Base-by-base conservation (phyloP, 2,329 filamentous ascomycete genomes). In the Stachybotrys chlorohalonatus region DNA sequence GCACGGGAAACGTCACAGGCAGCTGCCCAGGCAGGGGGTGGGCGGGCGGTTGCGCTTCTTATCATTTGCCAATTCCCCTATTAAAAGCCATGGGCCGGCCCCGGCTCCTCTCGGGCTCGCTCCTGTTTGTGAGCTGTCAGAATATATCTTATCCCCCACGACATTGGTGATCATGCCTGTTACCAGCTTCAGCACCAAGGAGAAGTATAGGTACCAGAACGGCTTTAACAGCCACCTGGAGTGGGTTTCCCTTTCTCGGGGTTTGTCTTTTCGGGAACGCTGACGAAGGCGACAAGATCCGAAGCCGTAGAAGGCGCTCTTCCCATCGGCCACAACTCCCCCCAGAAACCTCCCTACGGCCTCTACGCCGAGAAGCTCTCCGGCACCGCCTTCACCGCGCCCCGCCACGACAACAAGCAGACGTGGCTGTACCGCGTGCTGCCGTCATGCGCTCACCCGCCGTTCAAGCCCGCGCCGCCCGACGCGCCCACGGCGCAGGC, bases 351-450 rank as follows among this genome's bases (percentile, higher is more conserved):
- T 0, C 80, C 88, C 0, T 83, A 84, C 60, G 90, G 89, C 1
- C 82, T 95, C 31, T 94, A 94, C 71, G 84, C 89, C 31, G 90
- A 95, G 72, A 87, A 88, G 73, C 77, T 89, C 48, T 88, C 85
- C 0, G 86, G 86, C 7, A 87, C 84, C 1, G 77, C 86, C 32
- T 90, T 90, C 66, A 89, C 85, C 5, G 83, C 85, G 1, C 85
- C 86, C 0, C 76, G 87, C 31, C 75, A 82, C 65, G 80, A 86
- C 55, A 89, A 87, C 70, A 82, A 82, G 64, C 85, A 89, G 66
- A 79, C 85, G 47, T 89, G 86, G 85, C 77, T 89, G 31, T 90
- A 90, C 65, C 81, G 86, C 15, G 83, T 87, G 58, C 72, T 85
- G 48, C 85, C 86, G 2, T 82, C 84, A 0, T 83, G 83, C 55